Evolutionary conservation across 2,329 filamentous ascomycete genomes (phyloP).

Genomic region (Podosphaera fusca): DNA sequence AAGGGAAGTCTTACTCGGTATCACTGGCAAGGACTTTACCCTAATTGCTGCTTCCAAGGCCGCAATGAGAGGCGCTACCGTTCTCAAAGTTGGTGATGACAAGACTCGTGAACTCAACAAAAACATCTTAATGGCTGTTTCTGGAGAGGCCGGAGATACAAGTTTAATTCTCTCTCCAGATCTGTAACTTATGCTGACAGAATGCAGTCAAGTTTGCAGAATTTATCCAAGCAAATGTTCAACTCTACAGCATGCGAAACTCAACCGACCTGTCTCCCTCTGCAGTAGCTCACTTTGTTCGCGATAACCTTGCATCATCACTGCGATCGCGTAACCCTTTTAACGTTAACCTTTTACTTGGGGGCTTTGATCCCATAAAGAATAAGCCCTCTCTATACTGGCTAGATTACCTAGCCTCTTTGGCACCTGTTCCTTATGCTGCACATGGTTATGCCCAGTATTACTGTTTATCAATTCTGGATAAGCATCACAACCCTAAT

Average conservation of each 20-base stretch:
- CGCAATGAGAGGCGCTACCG: constrained; percentile 88
- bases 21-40: constrained; percentile 98
- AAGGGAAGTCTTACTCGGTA: constrained; percentile 94
- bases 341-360: constrained; percentile 87
- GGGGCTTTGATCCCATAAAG: constrained; percentile 79
- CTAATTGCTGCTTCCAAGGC: constrained; percentile 95
- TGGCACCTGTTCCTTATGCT: constrained; percentile 77
- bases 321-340: constrained; percentile 84
- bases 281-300: constrained; percentile 79
- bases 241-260: constrained; percentile 97
- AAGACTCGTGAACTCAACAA: constrained; percentile 87
- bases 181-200: constrained; percentile 2
- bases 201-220: constrained; percentile 84
- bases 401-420: constrained; percentile 85
- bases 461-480: constrained; percentile 91
- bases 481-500: constrained; percentile 95
- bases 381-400: constrained; percentile 85
- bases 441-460: constrained; percentile 98
- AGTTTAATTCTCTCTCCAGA: constrained; percentile 25
- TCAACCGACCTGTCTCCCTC: constrained; percentile 75
- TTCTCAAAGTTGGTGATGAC: constrained; percentile 88
- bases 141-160: constrained; percentile 88
- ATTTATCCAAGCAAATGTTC: constrained; percentile 94
- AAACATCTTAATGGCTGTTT: constrained; percentile 85
- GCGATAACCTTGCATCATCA: constrained; percentile 75